phyloP scores from a whole-genome alignment of 257 asterid species.

The Fraxinus cuspidata region DNA sequence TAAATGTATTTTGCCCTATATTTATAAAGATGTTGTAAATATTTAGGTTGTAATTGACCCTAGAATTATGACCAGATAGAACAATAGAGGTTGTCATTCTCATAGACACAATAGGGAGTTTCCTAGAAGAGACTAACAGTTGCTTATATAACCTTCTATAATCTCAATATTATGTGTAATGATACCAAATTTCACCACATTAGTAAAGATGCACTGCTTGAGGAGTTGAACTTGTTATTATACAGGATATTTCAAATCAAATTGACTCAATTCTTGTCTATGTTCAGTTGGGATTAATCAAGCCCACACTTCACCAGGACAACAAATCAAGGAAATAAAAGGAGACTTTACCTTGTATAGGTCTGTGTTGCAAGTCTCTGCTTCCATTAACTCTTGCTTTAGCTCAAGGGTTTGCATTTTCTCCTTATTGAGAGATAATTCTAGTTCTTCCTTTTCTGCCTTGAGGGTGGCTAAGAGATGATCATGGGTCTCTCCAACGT shows the following conservation, averaged over 20 bases:
- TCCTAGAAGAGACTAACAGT: background rate
- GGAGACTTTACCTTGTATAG: slow-evolving; percentile 69
- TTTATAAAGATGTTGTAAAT: background rate
- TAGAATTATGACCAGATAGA: background rate
- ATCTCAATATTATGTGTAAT: background rate
- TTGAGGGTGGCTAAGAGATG: slow-evolving; percentile 54
- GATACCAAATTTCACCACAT: background rate
- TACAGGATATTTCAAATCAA: background rate
- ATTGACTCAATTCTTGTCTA: slow-evolving; percentile 7
- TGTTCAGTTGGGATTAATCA: slow-evolving; percentile 5
- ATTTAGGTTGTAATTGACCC: background rate
- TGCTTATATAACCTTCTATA: background rate
- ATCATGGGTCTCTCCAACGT: slow-evolving; percentile 61
- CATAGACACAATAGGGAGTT: background rate
- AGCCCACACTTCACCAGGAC: slow-evolving; percentile 4
- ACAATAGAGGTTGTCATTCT: background rate
- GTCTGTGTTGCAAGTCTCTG: slow-evolving; percentile 71
- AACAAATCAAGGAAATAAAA: slow-evolving; percentile 20
- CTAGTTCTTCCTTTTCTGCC: slow-evolving; percentile 74
- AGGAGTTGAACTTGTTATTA: background rate
- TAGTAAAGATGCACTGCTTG: background rate
- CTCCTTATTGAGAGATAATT: slow-evolving; percentile 72
- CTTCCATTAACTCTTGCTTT: slow-evolving; percentile 69
- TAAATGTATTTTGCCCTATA: background rate
- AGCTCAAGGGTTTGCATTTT: slow-evolving; percentile 60